A percentile compares a stretch with the other conserved stretches of the same genome.
phyloP scores from a whole-genome alignment of 169 alveolate genomes.

The Cryptosporidium baileyi region DNA sequence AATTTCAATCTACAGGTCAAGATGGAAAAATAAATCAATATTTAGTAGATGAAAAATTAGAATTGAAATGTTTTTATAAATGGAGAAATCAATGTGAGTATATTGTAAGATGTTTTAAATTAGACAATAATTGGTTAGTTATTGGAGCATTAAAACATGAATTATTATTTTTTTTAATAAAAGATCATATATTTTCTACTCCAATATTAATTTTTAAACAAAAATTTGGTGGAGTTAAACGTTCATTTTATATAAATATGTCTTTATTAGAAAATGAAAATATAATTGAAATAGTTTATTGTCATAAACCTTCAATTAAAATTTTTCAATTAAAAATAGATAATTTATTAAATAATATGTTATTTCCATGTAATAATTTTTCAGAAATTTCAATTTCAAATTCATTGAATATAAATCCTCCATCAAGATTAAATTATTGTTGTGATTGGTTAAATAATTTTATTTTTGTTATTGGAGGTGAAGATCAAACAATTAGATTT shows the following conservation, averaged over 20 bases:
- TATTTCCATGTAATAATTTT: too few species aligned
- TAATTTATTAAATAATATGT: not conserved
- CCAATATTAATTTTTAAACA: conserved; percentile 20
- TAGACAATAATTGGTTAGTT: conserved; percentile 18
- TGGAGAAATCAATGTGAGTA: conserved; percentile 37
- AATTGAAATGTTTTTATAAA: conserved; percentile 21
- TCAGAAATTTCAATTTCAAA: not conserved
- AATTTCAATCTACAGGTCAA: conserved; percentile 53
- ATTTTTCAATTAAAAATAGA: not conserved
- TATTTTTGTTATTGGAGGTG: conserved; percentile 31
- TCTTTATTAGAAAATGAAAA: not conserved
- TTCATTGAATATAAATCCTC: conserved; percentile 12
- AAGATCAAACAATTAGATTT: conserved; percentile 37
- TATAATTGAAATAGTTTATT: conserved; percentile 19
- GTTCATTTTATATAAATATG: conserved; percentile 23
- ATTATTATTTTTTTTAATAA: not conserved
- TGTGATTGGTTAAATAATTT: conserved; percentile 7
- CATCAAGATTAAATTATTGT: conserved; percentile 28
- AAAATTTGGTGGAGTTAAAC: conserved; percentile 55
- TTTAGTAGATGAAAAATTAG: not conserved
- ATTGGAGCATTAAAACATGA: conserved; percentile 50
- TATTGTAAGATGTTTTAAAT: conserved; percentile 30
- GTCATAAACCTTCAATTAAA: conserved; percentile 45
- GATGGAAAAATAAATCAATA: conserved; percentile 43
- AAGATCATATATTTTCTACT: not conserved